These are phyloP conservation scores for Lichtheimia ramosa DNA, from an alignment of 371 early-diverging fungal genomes.

Conservation along the genomic window DNA sequence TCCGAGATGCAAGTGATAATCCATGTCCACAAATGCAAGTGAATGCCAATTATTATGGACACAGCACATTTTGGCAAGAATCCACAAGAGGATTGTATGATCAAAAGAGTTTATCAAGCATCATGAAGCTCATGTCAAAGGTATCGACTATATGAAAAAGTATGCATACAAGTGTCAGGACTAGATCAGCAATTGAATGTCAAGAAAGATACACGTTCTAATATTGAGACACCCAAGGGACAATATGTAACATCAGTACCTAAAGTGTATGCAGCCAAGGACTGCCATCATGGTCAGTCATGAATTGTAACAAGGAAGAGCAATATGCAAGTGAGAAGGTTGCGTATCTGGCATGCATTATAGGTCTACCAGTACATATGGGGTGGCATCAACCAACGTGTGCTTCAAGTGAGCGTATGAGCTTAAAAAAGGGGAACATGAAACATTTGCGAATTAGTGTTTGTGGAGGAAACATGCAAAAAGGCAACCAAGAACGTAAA, in stretches of 20 bases:
- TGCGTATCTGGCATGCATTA: constrained; percentile 70
- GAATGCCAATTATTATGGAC: constrained; percentile 93
- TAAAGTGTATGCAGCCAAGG: constrained; percentile 93
- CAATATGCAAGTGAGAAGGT: constrained; percentile 94
- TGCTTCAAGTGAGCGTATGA: not conserved
- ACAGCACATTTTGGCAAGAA: constrained; percentile 84
- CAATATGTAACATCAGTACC: constrained; percentile 31
- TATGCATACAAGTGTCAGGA: constrained; percentile 68
- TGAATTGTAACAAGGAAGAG: constrained; percentile 93
- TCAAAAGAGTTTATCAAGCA: constrained; percentile 93
- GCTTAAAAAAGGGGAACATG: not conserved
- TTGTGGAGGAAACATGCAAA: not conserved
- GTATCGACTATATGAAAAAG: constrained; percentile 75
- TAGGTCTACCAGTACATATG: constrained; percentile 64
- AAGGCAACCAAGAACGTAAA: not conserved
- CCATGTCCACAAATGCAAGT: constrained; percentile 95
- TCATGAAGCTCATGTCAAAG: constrained; percentile 72
- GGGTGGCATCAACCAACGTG: constrained; percentile 67
- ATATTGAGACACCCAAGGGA: constrained; percentile 68
- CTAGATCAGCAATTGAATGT: constrained; percentile 79
- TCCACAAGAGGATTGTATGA: constrained; percentile 91
- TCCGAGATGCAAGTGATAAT: constrained; percentile 77
- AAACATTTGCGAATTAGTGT: not conserved
- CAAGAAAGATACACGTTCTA: constrained; percentile 72
- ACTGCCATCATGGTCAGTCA: constrained; percentile 93